Percentiles rank a stretch among this genome's conserved stretches.
phyloP scores from a whole-genome alignment of 306 rosid genomes.

The Senna siamea region DNA sequence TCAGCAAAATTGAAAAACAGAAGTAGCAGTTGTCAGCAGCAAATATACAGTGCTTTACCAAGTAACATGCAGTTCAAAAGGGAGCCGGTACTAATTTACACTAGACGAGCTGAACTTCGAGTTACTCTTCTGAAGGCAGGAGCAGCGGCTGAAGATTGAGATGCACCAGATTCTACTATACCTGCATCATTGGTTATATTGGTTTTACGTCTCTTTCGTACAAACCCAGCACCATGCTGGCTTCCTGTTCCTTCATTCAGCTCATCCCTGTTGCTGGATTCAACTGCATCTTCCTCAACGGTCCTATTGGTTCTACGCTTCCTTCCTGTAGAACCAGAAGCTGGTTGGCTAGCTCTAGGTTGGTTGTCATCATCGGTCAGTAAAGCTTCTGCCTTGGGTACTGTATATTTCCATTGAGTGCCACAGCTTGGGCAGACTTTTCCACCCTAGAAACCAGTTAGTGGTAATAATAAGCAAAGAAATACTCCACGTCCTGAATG shows the following conservation, averaged over 20 bases:
- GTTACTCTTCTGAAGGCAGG: constrained; percentile 43
- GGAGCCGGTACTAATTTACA: constrained; percentile 19
- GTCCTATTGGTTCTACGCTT: constrained; percentile 36
- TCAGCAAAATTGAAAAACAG: neutral
- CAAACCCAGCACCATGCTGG: constrained; percentile 22
- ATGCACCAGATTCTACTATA: constrained; percentile 21
- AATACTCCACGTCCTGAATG: constrained; percentile 16
- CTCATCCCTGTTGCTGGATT: constrained; percentile 46
- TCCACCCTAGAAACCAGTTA: constrained; percentile 49
- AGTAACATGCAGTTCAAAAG: constrained; percentile 8
- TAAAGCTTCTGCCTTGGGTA: constrained; percentile 53
- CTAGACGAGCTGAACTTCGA: constrained; percentile 40
- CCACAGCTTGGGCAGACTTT: constrained; percentile 76
- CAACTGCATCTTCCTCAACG: constrained; percentile 47
- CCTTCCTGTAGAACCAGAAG: constrained; percentile 48
- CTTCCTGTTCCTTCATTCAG: constrained; percentile 39
- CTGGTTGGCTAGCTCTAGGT: constrained; percentile 46
- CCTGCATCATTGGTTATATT: constrained; percentile 20
- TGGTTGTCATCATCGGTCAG: constrained; percentile 43
- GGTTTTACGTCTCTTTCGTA: constrained; percentile 27
- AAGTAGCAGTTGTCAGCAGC: constrained; percentile 30
- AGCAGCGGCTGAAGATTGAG: constrained; percentile 37
- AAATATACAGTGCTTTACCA: constrained; percentile 31
- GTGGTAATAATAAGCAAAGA: constrained; percentile 11
- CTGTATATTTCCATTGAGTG: constrained; percentile 55